A percentile compares a stretch with the other conserved stretches of the same genome.
Conservation (phyloP, 2,329 filamentous ascomycete genomes). For the Xylariales sp. region DNA sequence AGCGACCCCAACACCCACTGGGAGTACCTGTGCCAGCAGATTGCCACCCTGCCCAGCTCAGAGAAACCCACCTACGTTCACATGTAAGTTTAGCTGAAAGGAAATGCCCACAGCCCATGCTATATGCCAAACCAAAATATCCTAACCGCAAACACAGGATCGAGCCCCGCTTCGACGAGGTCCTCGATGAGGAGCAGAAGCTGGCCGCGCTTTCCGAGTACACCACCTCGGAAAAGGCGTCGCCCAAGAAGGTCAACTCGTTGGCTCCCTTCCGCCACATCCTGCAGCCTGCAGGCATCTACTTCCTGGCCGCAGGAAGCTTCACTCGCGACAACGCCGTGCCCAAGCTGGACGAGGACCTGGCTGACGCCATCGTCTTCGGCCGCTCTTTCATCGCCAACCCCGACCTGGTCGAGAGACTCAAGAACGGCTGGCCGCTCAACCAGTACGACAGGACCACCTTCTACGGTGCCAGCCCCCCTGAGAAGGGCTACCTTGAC, state of each 20-base stretch:
- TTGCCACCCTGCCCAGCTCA: slow-evolving; percentile 25
- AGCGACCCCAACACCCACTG: slow-evolving; percentile 24
- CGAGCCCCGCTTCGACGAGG: slow-evolving; percentile 42
- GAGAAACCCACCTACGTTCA: slow-evolving; percentile 39
- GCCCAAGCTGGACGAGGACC: slow-evolving; percentile 18
- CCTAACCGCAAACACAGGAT: too few species aligned
- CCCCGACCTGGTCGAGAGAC: slow-evolving; percentile 17
- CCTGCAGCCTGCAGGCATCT: slow-evolving; percentile 31
- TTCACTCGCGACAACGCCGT: slow-evolving; percentile 15
- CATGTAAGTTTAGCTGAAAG: slow-evolving; percentile 36
- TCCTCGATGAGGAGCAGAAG: slow-evolving; percentile 38
- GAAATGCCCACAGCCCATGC: too few species aligned
- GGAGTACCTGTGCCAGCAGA: slow-evolving; percentile 28
- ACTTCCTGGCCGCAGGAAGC: slow-evolving; percentile 20
- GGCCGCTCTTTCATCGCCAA: slow-evolving; percentile 20
- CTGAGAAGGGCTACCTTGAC: slow-evolving; percentile 30
- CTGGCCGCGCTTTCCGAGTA: slow-evolving; percentile 29
- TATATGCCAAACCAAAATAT: too few species aligned
- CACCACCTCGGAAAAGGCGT: slow-evolving; percentile 15
- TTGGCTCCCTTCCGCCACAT: slow-evolving; percentile 35
- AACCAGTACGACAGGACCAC: slow-evolving; percentile 19
- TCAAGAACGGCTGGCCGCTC: slow-evolving; percentile 16
- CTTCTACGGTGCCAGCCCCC: slow-evolving; percentile 19
- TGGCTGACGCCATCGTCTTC: slow-evolving; percentile 22
- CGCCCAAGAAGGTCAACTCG: slow-evolving; percentile 16